A percentile compares a stretch with the other conserved stretches of the same genome.
phyloP scores from a whole-genome alignment of 768 basidiomycete species.

The Termitomyces sp. region DNA sequence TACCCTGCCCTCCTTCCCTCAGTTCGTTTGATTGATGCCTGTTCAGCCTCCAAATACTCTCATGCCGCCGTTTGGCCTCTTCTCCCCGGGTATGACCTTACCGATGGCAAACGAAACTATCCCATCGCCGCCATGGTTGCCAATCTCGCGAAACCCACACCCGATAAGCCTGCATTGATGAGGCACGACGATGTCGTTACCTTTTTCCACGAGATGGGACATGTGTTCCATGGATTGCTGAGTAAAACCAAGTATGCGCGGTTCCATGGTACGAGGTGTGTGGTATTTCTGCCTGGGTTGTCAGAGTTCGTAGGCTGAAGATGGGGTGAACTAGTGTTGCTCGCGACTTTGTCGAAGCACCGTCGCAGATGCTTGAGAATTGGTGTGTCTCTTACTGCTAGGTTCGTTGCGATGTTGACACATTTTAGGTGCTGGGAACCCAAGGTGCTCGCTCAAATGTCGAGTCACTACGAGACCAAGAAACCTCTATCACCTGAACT shows the following conservation, averaged over 20 bases:
- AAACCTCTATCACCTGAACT: conserved; percentile 67
- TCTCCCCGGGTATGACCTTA: conserved; percentile 57
- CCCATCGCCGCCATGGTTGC: conserved; percentile 87
- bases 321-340: conserved; percentile 46
- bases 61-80: conserved; percentile 87
- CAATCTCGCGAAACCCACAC: conserved; percentile 83
- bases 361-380: conserved; percentile 90
- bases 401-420: background rate
- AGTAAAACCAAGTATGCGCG: conserved; percentile 66
- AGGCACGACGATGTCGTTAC: conserved; percentile 86
- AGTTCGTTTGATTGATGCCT: background rate
- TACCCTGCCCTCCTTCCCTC: background rate
- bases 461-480: conserved; percentile 75
- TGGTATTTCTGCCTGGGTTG: background rate
- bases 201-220: conserved; percentile 91
- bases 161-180: conserved; percentile 80
- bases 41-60: conserved; percentile 68
- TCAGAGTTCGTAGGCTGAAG: background rate
- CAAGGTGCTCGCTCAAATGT: conserved; percentile 72
- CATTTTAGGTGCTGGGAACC: conserved; percentile 75
- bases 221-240: conserved; percentile 67
- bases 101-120: conserved; percentile 60
- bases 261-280: conserved; percentile 77
- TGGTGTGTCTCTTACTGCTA: conserved; percentile 43
- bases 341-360: conserved; percentile 85